Conservation (phyloP, 176 grass and related monocot genomes). For the Aegilops bicornis region DNA sequence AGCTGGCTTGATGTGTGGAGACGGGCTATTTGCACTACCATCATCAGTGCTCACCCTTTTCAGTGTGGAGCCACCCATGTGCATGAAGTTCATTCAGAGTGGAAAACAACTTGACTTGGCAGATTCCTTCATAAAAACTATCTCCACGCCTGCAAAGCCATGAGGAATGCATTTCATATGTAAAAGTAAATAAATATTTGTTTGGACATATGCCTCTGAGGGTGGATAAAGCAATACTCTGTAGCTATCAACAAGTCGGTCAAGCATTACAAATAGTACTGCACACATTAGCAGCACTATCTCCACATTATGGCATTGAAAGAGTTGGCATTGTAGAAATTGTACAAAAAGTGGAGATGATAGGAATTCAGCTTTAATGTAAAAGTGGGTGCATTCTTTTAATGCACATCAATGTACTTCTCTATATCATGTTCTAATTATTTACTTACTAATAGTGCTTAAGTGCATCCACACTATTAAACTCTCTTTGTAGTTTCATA, state of each 20-base stretch:
- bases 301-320: not conserved
- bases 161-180: not conserved
- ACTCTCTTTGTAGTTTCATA: not conserved
- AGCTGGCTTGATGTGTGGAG: conserved; percentile 40
- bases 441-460: not conserved
- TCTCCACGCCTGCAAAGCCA: not conserved
- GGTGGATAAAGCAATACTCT: not conserved
- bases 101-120: conserved; percentile 9
- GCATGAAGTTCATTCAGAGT: conserved; percentile 51
- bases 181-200: not conserved
- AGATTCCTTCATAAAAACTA: conserved; percentile 28
- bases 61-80: conserved; percentile 40
- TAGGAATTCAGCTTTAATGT: not conserved
- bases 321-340: not conserved
- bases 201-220: not conserved
- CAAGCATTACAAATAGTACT: not conserved
- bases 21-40: conserved; percentile 38
- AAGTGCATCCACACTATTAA: not conserved
- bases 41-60: conserved; percentile 1
- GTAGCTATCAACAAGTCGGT: not conserved
- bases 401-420: not conserved
- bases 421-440: not conserved
- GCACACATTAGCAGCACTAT: too few relatives aligned
- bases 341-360: not conserved
- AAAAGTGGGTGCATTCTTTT: not conserved